Evolutionary conservation across 768 basidiomycete species (phyloP), one percentile per base, ranked within the genome.

Genomic region (Crassisporium funariophilum): DNA sequence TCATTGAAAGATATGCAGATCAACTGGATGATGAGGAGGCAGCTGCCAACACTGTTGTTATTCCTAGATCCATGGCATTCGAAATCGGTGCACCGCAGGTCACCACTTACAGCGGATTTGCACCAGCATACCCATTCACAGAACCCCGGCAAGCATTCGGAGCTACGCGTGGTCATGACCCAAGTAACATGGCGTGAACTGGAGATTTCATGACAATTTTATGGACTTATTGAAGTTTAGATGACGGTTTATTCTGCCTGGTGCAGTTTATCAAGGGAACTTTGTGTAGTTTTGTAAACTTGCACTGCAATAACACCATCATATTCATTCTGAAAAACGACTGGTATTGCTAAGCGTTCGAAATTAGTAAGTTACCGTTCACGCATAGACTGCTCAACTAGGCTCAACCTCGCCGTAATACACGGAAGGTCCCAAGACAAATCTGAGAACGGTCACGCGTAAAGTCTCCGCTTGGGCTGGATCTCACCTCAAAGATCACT

Each of bases 21-120:
- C 79, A 84, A 59, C 67, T 82, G 21, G 65, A 69, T 44, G 78
- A 82, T 34, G 78, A 84, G 60, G 64, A 70, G 46, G 57, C 60
- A 12, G 63, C 62, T 10, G 58, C 65, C 27, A 59, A 63, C 31
- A 44, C 47, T 2, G 51, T 59, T 19, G 57, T 60, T 17, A 50
- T 62, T 6, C 54, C 59, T 5, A 48, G 43, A 21, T 35, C 21
- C 11, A 44, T 45, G 52, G 31, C 35, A 19, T 25, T 43, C 20
- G 41, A 55, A 24, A 41, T 49, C 20, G 36, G 50, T 17, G 43
- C 41, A 17, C 53, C 50, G 13, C 53, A 41, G 36, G 29, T 47
- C 13, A 58, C 53, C 5, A 58, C 56, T 7, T 58, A 55, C 35
- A 49, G 38, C 29, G 34, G 41, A 17, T 55, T 48, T 25, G 47